A percentile compares a stretch with the other conserved stretches of the same genome.
These are phyloP conservation scores for Trichosporon asahii DNA, from an alignment of 1,284 basidiomycete species.

Conservation along the genomic window DNA sequence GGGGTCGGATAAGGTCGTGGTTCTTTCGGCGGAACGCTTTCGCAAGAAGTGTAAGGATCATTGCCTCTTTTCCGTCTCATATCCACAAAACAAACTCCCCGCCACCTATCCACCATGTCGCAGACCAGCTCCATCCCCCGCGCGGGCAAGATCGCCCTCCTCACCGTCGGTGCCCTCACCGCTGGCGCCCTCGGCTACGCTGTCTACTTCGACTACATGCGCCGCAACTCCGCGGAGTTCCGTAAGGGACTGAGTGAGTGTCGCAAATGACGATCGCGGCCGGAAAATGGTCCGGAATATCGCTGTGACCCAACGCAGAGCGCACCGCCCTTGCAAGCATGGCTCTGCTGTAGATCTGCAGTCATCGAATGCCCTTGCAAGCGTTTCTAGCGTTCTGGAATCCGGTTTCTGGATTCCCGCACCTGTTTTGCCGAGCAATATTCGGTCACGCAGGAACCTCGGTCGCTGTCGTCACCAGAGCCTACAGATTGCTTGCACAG, in stretches of 20 bases:
- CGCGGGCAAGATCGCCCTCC: slow-evolving; percentile 60
- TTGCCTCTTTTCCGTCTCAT: slow-evolving; percentile 1
- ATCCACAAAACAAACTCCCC: neutral
- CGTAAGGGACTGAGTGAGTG: slow-evolving; percentile 80
- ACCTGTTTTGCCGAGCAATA: neutral
- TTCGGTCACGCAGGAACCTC: neutral
- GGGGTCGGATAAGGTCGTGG: slow-evolving; percentile 9
- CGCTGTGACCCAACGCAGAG: too few relatives aligned
- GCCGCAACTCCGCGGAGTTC: slow-evolving; percentile 82
- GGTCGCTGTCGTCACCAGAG: neutral
- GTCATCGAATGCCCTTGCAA: neutral
- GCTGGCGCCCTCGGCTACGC: slow-evolving; percentile 72
- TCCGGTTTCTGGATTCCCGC: neutral
- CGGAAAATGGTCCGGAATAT: too few relatives aligned
- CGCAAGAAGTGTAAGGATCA: neutral
- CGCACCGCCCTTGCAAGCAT: neutral
- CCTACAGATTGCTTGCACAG: neutral
- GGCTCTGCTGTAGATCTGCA: neutral
- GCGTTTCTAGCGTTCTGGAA: neutral
- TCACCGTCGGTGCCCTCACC: slow-evolving; percentile 59
- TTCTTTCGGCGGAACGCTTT: slow-evolving; percentile 2
- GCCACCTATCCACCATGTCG: slow-evolving; percentile 6
- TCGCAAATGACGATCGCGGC: neutral
- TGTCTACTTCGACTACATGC: slow-evolving; percentile 91
- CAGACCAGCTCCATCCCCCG: slow-evolving; percentile 33